Conservation (phyloP, 257 asterid genomes). For the Solanum pennellii region DNA sequence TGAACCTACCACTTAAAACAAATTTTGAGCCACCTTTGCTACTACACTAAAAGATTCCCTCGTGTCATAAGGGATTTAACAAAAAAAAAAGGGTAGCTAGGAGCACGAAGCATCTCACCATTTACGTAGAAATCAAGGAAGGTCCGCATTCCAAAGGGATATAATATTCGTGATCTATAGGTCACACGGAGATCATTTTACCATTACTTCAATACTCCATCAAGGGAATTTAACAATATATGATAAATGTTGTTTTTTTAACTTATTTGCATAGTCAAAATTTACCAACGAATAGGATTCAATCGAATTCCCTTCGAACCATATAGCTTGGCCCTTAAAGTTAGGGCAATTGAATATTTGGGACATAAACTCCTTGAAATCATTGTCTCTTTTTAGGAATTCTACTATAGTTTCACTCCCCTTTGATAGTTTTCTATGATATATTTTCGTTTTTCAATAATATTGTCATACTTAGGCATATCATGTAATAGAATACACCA, state of each 20-base stretch:
- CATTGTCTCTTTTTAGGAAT: background rate
- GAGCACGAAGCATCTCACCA: background rate
- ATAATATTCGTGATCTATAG: background rate
- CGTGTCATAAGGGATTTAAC: background rate
- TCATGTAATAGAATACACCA: background rate
- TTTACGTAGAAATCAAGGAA: background rate
- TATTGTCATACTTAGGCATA: background rate
- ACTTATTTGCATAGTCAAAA: background rate
- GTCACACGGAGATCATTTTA: background rate
- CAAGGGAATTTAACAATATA: background rate
- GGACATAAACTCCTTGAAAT: background rate
- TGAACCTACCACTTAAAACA: background rate
- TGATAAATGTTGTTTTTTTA: background rate
- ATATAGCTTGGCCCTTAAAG: background rate
- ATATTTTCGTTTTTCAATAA: background rate
- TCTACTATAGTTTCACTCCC: background rate
- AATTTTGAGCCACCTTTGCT: background rate
- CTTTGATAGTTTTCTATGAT: background rate
- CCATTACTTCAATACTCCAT: background rate
- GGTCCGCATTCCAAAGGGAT: background rate
- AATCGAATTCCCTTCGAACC: background rate
- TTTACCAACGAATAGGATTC: background rate
- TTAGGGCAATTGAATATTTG: background rate
- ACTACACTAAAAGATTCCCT: background rate
- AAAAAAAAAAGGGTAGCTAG: background rate